Evolutionary conservation across 805 yeast species (phyloP).

Genomic region (Teunomyces cretensis): DNA sequence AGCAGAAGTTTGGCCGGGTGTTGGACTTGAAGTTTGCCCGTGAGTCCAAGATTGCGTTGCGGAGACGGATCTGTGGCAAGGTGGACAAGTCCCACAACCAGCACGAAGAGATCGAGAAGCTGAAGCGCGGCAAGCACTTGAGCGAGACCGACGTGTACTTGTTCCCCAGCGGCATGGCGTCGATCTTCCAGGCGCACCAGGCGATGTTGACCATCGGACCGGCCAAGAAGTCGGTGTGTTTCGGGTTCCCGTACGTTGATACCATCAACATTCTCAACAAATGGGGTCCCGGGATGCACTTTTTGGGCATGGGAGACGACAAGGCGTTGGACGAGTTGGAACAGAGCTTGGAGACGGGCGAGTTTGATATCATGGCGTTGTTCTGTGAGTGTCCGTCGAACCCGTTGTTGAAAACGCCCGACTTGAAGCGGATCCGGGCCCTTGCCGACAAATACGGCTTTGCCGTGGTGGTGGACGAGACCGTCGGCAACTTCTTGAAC

Average conservation of each 20-base stretch:
- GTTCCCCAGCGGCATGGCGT: slow-evolving; percentile 90
- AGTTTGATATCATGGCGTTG: slow-evolving; percentile 64
- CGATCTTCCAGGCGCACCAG: slow-evolving; percentile 80
- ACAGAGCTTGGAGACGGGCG: slow-evolving; percentile 50
- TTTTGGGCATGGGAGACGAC: slow-evolving; percentile 82
- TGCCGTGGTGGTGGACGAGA: slow-evolving; percentile 87
- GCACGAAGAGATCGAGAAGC: slow-evolving; percentile 26
- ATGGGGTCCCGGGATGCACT: slow-evolving; percentile 89
- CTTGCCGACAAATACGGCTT: slow-evolving; percentile 72
- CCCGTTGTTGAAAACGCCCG: slow-evolving; percentile 86
- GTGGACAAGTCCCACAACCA: slow-evolving; percentile 42
- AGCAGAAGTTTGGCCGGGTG: slow-evolving; percentile 88
- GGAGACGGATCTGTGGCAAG: slow-evolving; percentile 71
- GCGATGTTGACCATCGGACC: slow-evolving; percentile 36
- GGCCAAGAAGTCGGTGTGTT: slow-evolving; percentile 72
- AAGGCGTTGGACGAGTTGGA: slow-evolving; percentile 67
- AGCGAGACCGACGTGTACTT: slow-evolving; percentile 72
- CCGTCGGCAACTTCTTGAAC: slow-evolving; percentile 88
- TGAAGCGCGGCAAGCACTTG: slow-evolving; percentile 30
- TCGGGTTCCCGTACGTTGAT: slow-evolving; percentile 95
- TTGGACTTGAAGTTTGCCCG: slow-evolving; percentile 73
- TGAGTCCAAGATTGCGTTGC: slow-evolving; percentile 73
- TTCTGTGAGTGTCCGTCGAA: slow-evolving; percentile 95
- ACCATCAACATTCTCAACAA: slow-evolving; percentile 81
- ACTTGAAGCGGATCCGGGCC: slow-evolving; percentile 60